Evolutionary conservation across 208 protist species (phyloP).

Genomic region (Phytomonas sp.): DNA sequence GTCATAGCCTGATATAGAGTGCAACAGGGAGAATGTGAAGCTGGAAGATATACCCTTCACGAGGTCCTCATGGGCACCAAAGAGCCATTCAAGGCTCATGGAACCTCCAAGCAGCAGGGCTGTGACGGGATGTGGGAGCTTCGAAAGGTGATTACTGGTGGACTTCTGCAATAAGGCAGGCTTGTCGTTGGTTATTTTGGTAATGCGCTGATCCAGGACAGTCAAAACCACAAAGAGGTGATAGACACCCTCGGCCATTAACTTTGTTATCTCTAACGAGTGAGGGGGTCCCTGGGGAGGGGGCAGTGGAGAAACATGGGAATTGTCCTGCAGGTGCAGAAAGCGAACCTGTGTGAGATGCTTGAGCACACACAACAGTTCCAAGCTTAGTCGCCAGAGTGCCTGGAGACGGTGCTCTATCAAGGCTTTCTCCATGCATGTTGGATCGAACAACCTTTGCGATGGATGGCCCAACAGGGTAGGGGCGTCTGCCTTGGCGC

Average conservation of each 20-base stretch:
- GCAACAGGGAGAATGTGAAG: background rate
- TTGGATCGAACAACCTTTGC: background rate
- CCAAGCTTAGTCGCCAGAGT: slow-evolving; percentile 37
- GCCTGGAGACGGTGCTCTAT: slow-evolving; percentile 10
- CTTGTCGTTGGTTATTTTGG: slow-evolving; percentile 6
- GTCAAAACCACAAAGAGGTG: slow-evolving; percentile 45
- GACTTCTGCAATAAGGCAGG: background rate
- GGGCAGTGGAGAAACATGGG: background rate
- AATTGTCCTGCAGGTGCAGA: background rate
- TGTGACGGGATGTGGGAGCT: slow-evolving; percentile 20
- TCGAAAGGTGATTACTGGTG: slow-evolving; percentile 1
- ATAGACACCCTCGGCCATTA: slow-evolving; percentile 32
- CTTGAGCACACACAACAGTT: slow-evolving; percentile 46
- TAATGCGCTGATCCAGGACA: slow-evolving; percentile 25
- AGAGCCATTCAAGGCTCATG: slow-evolving; percentile 42
- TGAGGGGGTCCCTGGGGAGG: background rate
- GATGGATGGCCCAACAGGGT: background rate
- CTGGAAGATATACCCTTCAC: slow-evolving; percentile 2
- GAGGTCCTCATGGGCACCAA: slow-evolving; percentile 15
- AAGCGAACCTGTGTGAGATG: slow-evolving; percentile 19
- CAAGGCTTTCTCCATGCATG: slow-evolving; percentile 3
- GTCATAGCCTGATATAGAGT: slow-evolving; percentile 1
- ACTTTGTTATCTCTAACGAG: background rate
- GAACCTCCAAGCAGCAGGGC: slow-evolving; percentile 56
- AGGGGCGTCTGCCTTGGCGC: background rate